Evolutionary conservation across 2,329 filamentous ascomycete genomes (phyloP), one percentile per base, ranked within the genome.

Genomic region (Sclerotinia minor): DNA sequence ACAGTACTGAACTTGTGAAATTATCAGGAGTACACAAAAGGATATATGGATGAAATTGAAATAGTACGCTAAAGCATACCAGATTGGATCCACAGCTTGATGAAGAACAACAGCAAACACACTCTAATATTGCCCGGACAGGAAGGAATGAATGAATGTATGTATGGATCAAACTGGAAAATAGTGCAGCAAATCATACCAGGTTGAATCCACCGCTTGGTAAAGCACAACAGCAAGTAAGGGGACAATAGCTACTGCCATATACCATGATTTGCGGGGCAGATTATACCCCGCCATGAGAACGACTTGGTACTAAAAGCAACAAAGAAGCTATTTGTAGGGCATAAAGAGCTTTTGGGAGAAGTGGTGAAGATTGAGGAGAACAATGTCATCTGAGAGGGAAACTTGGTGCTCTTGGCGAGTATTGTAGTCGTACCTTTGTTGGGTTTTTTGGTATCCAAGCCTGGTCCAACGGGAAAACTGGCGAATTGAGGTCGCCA

Each of bases 201-300:
- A 71, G 63, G 57, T 52, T n/a, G 9, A 45, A 41, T 72, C 35
- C 21, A 64, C 53, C 47, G 67, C 67, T 67, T 72, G 69, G 65
- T 73, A 73, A 17, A 71, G n/a, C 19, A 70, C 9, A 59, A 71
- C 50, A 29, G 65, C 70, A 65, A 73, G 17, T 24, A 75, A 53
- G 32, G 69, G 70, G 55, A 70, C 52, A 21, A 72, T 50, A 47
- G 67, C 58, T 26, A 65, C 59, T 53, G 69, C 17, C n/a, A 19
- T 24, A 26, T 50, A 61, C 44, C 29, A 13, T n/a, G n/a, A 29
- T 38, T 24, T 58, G 29, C 64, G 44, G 44, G 44, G 26, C 17
- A 11, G 2, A 26, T 49, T 35, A 19, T 65, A n/a, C 29, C 53
- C 68, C 60, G 69, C 70, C 73, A 75, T 74, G 13, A 41, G 26